Evolutionary conservation across 495 filamentous ascomycete species (phyloP).

Genomic region (Penicillium cosmopolitanum): DNA sequence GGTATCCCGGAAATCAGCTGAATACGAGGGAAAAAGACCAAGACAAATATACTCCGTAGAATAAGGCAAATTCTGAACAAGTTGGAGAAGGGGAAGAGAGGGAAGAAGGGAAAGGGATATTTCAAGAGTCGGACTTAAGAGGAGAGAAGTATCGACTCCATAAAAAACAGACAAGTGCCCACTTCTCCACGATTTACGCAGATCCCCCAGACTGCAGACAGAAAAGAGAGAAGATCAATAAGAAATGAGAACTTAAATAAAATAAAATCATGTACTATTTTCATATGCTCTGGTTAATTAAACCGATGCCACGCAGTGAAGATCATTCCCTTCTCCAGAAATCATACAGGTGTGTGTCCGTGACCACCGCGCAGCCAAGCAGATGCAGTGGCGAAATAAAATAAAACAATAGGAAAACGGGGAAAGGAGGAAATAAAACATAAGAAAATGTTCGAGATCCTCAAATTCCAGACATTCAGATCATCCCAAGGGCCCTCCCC

Average conservation of each 20-base stretch:
- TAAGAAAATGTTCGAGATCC: slow-evolving; percentile 1
- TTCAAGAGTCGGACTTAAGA: background rate
- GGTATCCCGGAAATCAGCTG: slow-evolving; percentile 1
- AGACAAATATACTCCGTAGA: background rate
- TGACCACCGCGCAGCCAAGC: slow-evolving; percentile 1
- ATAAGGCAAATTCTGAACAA: background rate
- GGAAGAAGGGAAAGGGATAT: background rate
- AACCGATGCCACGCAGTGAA: slow-evolving; percentile 3
- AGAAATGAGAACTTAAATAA: background rate
- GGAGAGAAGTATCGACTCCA: background rate
- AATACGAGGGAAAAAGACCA: background rate
- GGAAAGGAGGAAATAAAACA: background rate
- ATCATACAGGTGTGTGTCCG: slow-evolving; percentile 10
- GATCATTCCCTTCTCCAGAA: slow-evolving; percentile 6
- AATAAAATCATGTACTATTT: slow-evolving; percentile 2
- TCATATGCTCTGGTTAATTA: slow-evolving; percentile 4
- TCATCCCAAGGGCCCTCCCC: background rate
- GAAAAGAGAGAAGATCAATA: background rate
- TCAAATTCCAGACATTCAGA: background rate
- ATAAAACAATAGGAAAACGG: background rate
- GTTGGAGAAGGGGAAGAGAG: background rate
- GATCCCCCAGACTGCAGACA: background rate
- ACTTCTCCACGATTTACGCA: slow-evolving; percentile 6
- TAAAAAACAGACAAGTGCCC: background rate
- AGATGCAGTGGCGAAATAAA: slow-evolving; percentile 1